phyloP scores from a whole-genome alignment of 495 filamentous ascomycete species.

The Staphylotrichum longicolle region DNA sequence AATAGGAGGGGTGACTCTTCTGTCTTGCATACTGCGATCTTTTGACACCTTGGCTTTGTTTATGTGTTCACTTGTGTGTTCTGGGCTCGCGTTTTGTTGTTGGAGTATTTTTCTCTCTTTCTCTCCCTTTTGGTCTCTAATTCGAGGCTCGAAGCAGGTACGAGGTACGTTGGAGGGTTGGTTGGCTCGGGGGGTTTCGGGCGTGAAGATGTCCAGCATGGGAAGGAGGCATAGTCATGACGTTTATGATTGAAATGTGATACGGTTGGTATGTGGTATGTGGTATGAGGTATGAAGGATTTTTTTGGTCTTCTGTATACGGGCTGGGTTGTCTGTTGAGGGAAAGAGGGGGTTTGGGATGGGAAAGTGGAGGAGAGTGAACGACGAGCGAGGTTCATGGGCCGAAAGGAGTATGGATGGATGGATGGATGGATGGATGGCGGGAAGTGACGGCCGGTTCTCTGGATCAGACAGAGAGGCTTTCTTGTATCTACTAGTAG shows the following conservation, averaged over 20 bases:
- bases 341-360: too few species aligned
- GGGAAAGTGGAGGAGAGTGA: neutral
- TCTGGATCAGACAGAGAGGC: constrained; percentile 1
- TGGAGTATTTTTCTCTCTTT: too few species aligned
- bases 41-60: neutral
- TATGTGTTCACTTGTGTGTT: neutral
- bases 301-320: too few species aligned
- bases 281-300: neutral
- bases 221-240: neutral
- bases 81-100: neutral
- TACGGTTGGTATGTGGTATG: neutral
- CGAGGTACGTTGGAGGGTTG: neutral
- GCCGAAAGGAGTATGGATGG: neutral
- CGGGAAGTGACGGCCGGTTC: neutral
- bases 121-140: neutral
- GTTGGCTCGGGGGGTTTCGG: too few species aligned
- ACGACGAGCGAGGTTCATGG: too few species aligned
- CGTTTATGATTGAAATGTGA: neutral
- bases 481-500: constrained; percentile 11
- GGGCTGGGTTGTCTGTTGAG: neutral
- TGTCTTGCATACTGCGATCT: neutral
- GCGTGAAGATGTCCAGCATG: too few species aligned
- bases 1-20: neutral
- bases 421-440: neutral
- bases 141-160: neutral